These are phyloP conservation scores for Kwoniella dendrophila DNA, from an alignment of 768 basidiomycete genomes.

Conservation along the genomic window DNA sequence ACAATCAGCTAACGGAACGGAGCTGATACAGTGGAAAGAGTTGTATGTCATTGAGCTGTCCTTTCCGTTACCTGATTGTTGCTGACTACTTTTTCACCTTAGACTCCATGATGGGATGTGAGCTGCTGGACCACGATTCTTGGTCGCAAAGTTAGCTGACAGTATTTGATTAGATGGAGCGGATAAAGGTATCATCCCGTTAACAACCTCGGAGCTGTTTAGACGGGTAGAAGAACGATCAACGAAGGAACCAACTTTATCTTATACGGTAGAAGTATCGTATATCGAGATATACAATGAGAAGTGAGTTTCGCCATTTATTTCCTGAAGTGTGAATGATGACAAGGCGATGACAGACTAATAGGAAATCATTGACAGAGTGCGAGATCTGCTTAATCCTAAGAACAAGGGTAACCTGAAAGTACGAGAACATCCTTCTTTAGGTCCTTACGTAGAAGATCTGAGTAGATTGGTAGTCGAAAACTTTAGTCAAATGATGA, in stretches of 20 bases:
- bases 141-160: neutral
- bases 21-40: constrained; percentile 43
- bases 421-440: constrained; percentile 87
- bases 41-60: constrained; percentile 30
- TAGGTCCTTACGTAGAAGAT: constrained; percentile 97
- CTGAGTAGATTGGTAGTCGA: constrained; percentile 88
- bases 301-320: constrained; percentile 33
- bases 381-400: constrained; percentile 93
- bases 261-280: constrained; percentile 94
- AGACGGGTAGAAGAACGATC: constrained; percentile 72
- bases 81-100: constrained; percentile 24
- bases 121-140: constrained; percentile 31
- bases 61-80: neutral
- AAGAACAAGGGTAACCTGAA: constrained; percentile 94
- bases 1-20: constrained; percentile 24
- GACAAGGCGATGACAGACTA: neutral
- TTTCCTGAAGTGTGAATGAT: neutral
- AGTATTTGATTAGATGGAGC: constrained; percentile 66
- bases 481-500: constrained; percentile 96
- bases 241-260: constrained; percentile 67
- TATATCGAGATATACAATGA: constrained; percentile 73
- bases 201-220: constrained; percentile 92
- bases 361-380: constrained; percentile 61
- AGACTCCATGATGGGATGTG: constrained; percentile 60
- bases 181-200: constrained; percentile 97